Evolutionary conservation across 495 filamentous ascomycete genomes (phyloP), one percentile per base, ranked within the genome.

Genomic region (Talaromyces thailandensis): DNA sequence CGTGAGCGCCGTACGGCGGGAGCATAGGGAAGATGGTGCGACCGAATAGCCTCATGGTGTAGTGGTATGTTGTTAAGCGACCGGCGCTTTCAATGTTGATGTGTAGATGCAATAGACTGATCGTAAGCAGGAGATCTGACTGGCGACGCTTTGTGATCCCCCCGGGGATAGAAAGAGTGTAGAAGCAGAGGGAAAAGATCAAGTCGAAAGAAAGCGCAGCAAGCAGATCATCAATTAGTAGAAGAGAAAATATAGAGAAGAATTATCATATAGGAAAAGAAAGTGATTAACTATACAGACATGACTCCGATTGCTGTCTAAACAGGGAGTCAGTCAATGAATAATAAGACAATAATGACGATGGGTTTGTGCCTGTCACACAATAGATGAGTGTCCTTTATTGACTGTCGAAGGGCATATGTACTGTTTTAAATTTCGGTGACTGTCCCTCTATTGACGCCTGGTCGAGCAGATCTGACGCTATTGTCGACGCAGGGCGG

Each of bases 1-100:
- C 75, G 11, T 77, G 76, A 32, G 73, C 73, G 18, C 75, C 76
- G 58, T 80, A 80, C 26, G 76, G 75, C 29, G 77, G 77, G 12
- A 78, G 77, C 5, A 80, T 63, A 11, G 77, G 76, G 40, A 77
- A 78, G 52, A 76, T 73, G 6, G 72, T 61, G n/a, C 59, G 59
- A 28, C 59, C 59, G 25, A 61, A 51, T 14, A 61, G 25, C 43
- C 59, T 61, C 59, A 61, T 61, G 25, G 18, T 61, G 28, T 31
- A 52, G 9, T 18, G 11, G 25, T 29, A 18, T 21, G 24, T 21
- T n/a, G 14, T 18, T n/a, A 55, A 48, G 59, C 59, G 59, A 24
- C 59, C 59, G 16, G 59, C 59, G 45, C 59, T 31, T 50, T n/a
- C n/a, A n/a, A n/a, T n/a, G n/a, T n/a, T 28, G 23, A 4, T 25